These are phyloP conservation scores for Arthroderma sp. DNA, from an alignment of 2,329 filamentous ascomycete genomes.

Conservation along the genomic window DNA sequence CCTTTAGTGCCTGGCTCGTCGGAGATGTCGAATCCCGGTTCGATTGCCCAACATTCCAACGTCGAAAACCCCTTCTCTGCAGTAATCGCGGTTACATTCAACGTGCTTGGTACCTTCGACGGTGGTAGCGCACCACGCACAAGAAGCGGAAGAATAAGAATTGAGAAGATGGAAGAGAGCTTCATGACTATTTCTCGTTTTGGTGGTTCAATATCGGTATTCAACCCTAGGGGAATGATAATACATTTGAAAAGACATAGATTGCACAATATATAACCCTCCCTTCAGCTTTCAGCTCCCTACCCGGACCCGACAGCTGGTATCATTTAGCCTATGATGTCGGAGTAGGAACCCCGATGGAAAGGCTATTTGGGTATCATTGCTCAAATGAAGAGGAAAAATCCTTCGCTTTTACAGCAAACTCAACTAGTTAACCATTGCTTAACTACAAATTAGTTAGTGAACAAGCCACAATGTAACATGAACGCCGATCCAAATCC, in stretches of 20 bases:
- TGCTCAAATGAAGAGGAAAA: not conserved
- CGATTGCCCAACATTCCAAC: conserved; percentile 39
- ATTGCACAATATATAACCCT: too few species aligned
- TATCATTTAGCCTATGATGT: not conserved
- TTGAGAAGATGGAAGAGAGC: not conserved
- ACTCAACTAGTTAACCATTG: too few species aligned
- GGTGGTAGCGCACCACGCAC: not conserved
- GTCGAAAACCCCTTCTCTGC: conserved; percentile 22
- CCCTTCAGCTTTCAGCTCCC: too few species aligned
- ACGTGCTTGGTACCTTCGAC: not conserved
- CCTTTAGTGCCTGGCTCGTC: conserved; percentile 25
- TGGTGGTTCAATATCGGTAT: not conserved
- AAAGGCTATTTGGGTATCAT: not conserved
- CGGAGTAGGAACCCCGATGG: not conserved
- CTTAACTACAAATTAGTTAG: too few species aligned
- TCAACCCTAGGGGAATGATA: not conserved
- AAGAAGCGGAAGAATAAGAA: not conserved
- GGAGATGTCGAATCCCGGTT: conserved; percentile 26
- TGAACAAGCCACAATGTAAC: too few species aligned
- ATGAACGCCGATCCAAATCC: too few species aligned
- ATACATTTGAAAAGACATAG: not conserved
- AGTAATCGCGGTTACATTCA: not conserved
- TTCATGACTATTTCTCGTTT: not conserved
- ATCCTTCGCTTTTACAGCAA: not conserved
- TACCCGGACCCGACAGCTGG: not conserved